Conservation (phyloP, 2,329 filamentous ascomycete species). For the Trichoderma atrobrunneum region DNA sequence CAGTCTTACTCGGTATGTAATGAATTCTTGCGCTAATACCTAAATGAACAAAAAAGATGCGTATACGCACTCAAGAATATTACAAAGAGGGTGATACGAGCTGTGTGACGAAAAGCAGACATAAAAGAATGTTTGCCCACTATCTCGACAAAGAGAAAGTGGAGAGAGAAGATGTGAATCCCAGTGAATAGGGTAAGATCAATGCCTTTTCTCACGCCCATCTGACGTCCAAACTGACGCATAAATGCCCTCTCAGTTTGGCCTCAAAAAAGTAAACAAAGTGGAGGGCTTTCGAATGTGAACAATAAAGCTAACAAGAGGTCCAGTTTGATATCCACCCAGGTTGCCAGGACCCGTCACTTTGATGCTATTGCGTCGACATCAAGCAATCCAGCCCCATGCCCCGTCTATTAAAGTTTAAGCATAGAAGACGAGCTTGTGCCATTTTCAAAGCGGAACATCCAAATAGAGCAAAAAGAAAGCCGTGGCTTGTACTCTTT, state of each 20-base stretch:
- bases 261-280: not conserved
- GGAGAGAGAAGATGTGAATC: not conserved
- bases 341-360: not conserved
- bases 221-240: not conserved
- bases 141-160: not conserved
- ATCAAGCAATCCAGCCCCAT: not conserved
- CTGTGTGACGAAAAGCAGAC: not conserved
- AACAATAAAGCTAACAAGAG: not conserved
- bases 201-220: not conserved
- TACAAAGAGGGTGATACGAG: not conserved
- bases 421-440: not conserved
- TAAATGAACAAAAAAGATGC: not conserved
- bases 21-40: not conserved
- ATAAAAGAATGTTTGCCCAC: not conserved
- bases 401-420: not conserved
- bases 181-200: not conserved
- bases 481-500: not conserved
- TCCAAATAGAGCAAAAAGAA: not conserved
- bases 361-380: not conserved
- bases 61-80: not conserved
- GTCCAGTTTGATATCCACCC: not conserved
- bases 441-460: not conserved
- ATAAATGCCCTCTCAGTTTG: not conserved
- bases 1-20: not conserved
- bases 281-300: not conserved